Conservation (phyloP, 2,329 filamentous ascomycete genomes). For the Paecilomyces fulvus region DNA sequence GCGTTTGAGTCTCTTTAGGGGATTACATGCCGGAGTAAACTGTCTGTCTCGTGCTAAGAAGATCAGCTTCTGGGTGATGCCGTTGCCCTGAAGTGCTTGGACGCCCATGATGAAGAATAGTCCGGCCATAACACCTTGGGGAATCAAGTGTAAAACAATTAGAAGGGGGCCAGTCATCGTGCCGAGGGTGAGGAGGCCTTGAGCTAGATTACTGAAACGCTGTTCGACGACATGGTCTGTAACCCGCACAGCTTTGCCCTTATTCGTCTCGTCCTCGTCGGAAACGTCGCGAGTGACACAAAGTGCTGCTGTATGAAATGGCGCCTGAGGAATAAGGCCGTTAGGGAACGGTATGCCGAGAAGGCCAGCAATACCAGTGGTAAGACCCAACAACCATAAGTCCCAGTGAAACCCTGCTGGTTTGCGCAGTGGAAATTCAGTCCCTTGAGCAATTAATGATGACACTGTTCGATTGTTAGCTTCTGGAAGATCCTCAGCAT, state of each 20-base stretch:
- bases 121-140: constrained; percentile 69
- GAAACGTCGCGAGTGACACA: constrained; percentile 57
- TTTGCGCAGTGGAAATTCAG: constrained; percentile 71
- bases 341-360: constrained; percentile 75
- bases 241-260: constrained; percentile 53
- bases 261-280: constrained; percentile 49
- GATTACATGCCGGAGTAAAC: constrained; percentile 51
- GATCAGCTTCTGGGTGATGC: constrained; percentile 65
- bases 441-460: constrained; percentile 73
- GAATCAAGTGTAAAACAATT: constrained; percentile 66
- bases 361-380: constrained; percentile 66
- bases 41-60: constrained; percentile 58
- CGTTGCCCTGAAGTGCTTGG: constrained; percentile 67
- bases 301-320: constrained; percentile 71
- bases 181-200: constrained; percentile 67
- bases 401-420: constrained; percentile 84
- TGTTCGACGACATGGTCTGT: constrained; percentile 59
- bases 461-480: constrained; percentile 48
- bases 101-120: constrained; percentile 81
- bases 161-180: constrained; percentile 72
- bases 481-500: not conserved
- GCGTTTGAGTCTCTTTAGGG: constrained; percentile 54
- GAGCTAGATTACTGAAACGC: constrained; percentile 67
- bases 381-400: constrained; percentile 69
- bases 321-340: constrained; percentile 73